A percentile compares a stretch with the other conserved stretches of the same genome.
phyloP scores from a whole-genome alignment of 805 yeast genomes.

The Hanseniaspora valbyensis region DNA sequence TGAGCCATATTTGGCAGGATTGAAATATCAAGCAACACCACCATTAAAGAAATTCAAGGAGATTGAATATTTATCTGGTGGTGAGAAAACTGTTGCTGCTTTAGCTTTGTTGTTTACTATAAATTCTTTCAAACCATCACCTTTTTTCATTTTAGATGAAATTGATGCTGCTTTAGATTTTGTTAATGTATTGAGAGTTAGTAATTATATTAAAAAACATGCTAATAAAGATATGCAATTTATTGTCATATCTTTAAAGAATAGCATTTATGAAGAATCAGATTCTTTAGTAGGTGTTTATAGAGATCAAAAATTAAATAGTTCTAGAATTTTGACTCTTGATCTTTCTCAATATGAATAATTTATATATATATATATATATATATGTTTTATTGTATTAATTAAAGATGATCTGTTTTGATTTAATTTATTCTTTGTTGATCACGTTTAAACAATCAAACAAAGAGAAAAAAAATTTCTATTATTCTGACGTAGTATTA shows the following conservation, averaged over 20 bases:
- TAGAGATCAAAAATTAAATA: slow-evolving; percentile 62
- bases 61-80: slow-evolving; percentile 88
- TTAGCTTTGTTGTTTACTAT: slow-evolving; percentile 82
- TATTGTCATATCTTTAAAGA: slow-evolving; percentile 85
- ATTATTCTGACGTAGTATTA: too few relatives aligned
- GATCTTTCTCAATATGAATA: slow-evolving; percentile 36
- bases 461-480: too few relatives aligned
- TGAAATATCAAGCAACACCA: slow-evolving; percentile 89
- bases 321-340: slow-evolving; percentile 62
- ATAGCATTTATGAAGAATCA: slow-evolving; percentile 73
- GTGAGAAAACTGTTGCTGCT: slow-evolving; percentile 95
- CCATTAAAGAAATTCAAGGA: slow-evolving; percentile 88
- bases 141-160: slow-evolving; percentile 91
- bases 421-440: too few relatives aligned
- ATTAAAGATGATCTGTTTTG: too few relatives aligned
- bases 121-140: slow-evolving; percentile 84
- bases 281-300: slow-evolving; percentile 89
- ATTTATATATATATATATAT: not conserved
- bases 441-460: too few relatives aligned
- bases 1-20: slow-evolving; percentile 75
- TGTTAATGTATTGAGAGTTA: slow-evolving; percentile 73
- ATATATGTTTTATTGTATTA: too few relatives aligned
- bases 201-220: slow-evolving; percentile 67
- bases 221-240: slow-evolving; percentile 76
- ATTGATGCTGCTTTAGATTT: slow-evolving; percentile 97